phyloP scores from a whole-genome alignment of 2,329 filamentous ascomycete species.

The Dissoconium aciculare region DNA sequence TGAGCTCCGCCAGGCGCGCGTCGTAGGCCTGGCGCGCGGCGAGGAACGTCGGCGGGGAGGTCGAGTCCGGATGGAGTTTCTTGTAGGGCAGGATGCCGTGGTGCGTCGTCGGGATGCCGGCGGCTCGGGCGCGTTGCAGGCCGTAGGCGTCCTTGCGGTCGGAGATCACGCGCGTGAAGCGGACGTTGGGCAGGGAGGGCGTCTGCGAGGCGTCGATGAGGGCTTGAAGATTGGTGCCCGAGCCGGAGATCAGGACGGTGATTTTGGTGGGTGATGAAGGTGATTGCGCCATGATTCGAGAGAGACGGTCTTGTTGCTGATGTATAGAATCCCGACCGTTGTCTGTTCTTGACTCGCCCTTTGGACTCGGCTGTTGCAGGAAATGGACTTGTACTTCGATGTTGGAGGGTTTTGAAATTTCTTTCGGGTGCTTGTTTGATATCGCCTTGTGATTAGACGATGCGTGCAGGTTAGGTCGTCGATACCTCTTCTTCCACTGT shows the following conservation, averaged over 20 bases:
- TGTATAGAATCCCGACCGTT: no score
- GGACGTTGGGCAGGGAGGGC: conserved; percentile 35
- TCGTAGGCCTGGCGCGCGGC: conserved; percentile 55
- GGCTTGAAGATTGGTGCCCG: conserved; percentile 65
- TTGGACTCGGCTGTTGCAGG: no score
- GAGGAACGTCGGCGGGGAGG: conserved; percentile 27
- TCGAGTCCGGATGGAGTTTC: conserved; percentile 45
- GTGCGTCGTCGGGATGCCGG: conserved; percentile 57
- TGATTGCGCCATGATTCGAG: no score
- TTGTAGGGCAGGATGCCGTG: conserved; percentile 71
- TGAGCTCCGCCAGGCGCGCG: conserved; percentile 52
- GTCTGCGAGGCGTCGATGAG: conserved; percentile 47
- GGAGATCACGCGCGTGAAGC: conserved; percentile 49
- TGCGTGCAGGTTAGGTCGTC: no score
- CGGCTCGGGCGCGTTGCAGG: conserved; percentile 44
- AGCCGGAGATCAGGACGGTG: conserved; percentile 45
- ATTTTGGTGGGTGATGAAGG: conserved; percentile 13
- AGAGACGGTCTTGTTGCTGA: no score
- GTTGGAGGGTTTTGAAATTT: no score
- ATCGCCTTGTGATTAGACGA: no score
- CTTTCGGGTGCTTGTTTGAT: no score
- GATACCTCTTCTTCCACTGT: no score
- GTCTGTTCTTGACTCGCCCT: neutral
- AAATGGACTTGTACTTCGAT: no score
- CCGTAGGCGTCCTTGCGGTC: conserved; percentile 52